phyloP scores from a whole-genome alignment of 352 stramenopile genomes.

The Phytopythium litorale region DNA sequence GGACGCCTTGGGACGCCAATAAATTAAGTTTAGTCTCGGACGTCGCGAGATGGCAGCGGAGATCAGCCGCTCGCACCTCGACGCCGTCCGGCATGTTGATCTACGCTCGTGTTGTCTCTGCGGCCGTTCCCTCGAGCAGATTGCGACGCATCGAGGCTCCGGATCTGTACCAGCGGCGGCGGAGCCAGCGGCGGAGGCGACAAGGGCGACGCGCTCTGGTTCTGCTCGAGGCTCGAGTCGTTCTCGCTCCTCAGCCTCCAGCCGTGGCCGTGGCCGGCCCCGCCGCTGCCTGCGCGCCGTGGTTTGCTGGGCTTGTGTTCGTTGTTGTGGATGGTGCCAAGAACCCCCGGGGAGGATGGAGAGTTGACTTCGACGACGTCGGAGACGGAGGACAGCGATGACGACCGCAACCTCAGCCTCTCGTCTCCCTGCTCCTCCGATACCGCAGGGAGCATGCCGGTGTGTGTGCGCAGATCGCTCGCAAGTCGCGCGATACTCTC shows the following conservation, averaged over 20 bases:
- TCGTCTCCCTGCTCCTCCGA: conserved; percentile 15
- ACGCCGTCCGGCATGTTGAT: neutral
- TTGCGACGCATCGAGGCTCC: neutral
- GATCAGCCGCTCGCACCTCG: neutral
- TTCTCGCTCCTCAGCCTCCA: conserved; percentile 1
- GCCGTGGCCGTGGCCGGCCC: conserved; percentile 1
- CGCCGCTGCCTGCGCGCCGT: neutral
- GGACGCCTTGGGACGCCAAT: neutral
- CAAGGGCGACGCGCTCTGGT: neutral
- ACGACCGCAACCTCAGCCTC: conserved; percentile 10
- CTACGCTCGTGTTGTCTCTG: neutral
- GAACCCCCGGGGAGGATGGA: conserved; percentile 3
- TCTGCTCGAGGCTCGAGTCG: neutral
- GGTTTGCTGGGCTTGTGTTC: neutral
- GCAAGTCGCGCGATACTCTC: conserved; percentile 66
- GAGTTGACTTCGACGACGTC: conserved; percentile 28
- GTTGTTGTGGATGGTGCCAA: neutral
- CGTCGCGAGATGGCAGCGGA: neutral
- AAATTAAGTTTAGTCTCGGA: neutral
- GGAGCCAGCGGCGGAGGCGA: neutral
- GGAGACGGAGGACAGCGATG: conserved; percentile 20
- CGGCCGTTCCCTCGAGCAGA: neutral
- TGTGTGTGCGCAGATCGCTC: conserved; percentile 31
- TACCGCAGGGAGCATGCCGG: conserved; percentile 15
- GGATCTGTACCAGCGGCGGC: conserved; percentile 1